Evolutionary conservation across 2,329 filamentous ascomycete genomes (phyloP), one percentile per base, ranked within the genome.

Genomic region (Emergomyces pasteurianus): DNA sequence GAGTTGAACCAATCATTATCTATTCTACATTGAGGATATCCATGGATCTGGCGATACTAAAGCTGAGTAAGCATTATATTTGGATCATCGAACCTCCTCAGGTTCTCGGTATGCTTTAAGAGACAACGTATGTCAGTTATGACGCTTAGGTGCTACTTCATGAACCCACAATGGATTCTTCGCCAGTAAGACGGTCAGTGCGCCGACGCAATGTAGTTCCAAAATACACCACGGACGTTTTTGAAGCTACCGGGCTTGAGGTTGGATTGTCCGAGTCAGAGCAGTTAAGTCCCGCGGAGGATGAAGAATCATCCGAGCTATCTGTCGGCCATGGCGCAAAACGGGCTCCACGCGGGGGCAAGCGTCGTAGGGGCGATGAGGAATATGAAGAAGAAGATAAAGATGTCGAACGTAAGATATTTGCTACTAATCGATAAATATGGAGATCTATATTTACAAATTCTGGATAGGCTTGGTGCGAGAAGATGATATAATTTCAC

Each of bases 181-280:
- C 69, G 59, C 60, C 65, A 36, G 61, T 67, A 26, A 72, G 73
- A 65, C 71, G 73, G 62, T 74, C 73, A 23, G 67, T 63, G 52
- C 74, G 74, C 62, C 61, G 66, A n/a, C 67, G 66, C 55, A 67
- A 70, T 34, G 61, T 67, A n/a, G 68, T 59, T 59, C 67, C 68
- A 10, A 70, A 67, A 46, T 76, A 75, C 60, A 68, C 69, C 23
- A 62, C 69, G 55, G 75, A 77, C 63, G 67, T 70, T 16, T 73
- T 76, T 58, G 67, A 70, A 60, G 62, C 64, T 2, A 68, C 68
- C 34, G 73, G 71, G 2, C 64, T 76, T 9, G 66, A 66, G 21
- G 65, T 67, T 40, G 63, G 54, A 8, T n/a, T 59, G 0, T 49
- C 60, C 18, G 64, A 63, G 43, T 53, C 58, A n/a, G 70, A 66